Evolutionary conservation across 352 stramenopile genomes (phyloP), one percentile per base, ranked within the genome.

Genomic region (Globisporangium echinulatum): DNA sequence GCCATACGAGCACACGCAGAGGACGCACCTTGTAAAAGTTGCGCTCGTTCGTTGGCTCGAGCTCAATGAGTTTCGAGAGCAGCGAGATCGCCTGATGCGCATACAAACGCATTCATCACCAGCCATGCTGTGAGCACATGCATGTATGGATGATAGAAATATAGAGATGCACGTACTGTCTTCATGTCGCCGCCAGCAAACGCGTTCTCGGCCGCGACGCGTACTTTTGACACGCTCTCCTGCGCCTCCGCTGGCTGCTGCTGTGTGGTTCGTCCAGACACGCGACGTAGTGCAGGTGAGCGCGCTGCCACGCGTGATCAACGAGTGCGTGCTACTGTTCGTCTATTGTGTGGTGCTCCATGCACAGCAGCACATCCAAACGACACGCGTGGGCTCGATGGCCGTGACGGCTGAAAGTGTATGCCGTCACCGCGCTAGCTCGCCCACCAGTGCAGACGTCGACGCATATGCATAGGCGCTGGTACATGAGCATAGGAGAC

Each of bases 111-210:
- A 25, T 25, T 25, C 43, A 48, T 17, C 7, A 15, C 11, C 11
- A 48, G 43, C 43, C 43, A 48, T 17, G n/a, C 43, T 17, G 11
- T 17, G 13, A 7, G 43, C 11, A 5, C 50, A 13, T 48, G 46
- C 19, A 56, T 17, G 17, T 3, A 50, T 38, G 51, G 14, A 52
- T 11, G 43, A n/a, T n/a, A n/a, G 11, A 9, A 46, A 13, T 1
- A 38, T 6, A 15, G 8, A 62, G 17, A 7, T 62, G 52, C 42
- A 60, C 57, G 56, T 69, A 79, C 70, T 61, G 79, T 78, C 63
- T 90, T 90, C 74, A 89, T 87, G 54, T 92, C 79, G 37, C 83
- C 80, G n/a, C 70, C 74, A 2, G 79, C 80, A 54, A 92, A 90
- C 42, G 83, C 79, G 54, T 92, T 92, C 55, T 92, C 80, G 7